Base-by-base conservation (phyloP, 352 stramenopile species). In the Pythium pyrilobum region DNA sequence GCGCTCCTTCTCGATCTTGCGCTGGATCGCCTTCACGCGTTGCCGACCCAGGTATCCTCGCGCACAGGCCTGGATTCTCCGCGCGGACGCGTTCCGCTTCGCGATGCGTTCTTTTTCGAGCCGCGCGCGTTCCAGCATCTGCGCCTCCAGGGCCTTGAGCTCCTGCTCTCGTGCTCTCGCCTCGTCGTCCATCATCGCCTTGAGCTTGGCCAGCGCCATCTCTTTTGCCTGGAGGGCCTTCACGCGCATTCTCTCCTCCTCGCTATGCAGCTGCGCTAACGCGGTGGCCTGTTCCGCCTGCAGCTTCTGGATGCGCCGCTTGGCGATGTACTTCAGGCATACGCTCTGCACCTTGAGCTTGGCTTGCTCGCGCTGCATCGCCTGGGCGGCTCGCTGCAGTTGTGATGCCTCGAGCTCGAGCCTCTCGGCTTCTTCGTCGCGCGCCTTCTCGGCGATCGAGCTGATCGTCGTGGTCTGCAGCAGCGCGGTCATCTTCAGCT, bases 51-150 rank as follows among this genome's bases (percentile, higher is more conserved):
- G 64, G 36, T 74, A 89, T 0, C 83, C 77, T 9, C 80, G 66
- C 38, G 66, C 69, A 12, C 60, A 50, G 18, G 71, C 68, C 32
- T 93, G 81, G 40, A 93, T 87, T 25, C 58, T 70, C 16, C 69
- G 74, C 1, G 81, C 79, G 0, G 77, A 72, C 2, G 63, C 27
- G n/a, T 86, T 72, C 9, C 74, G 74, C 4, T 62, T 49, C 2
- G 71, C 72, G 10, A 89, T 64, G 0, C 77, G 64, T 33, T 82
- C 72, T 55, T 89, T 87, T 53, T 92, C 82, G 13, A 49, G 63
- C n/a, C 67, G 47, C 16, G 80, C 78, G 10, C 77, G 80, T 37
- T 91, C 78, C n/a, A 87, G 68, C 71, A 93, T 88, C 42, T 90
- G 62, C 12, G 76, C 50, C 55, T 90, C 76, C 2, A 93, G 69